Evolutionary conservation across 768 basidiomycete species (phyloP).

Genomic region (Hypholoma fasciculare): DNA sequence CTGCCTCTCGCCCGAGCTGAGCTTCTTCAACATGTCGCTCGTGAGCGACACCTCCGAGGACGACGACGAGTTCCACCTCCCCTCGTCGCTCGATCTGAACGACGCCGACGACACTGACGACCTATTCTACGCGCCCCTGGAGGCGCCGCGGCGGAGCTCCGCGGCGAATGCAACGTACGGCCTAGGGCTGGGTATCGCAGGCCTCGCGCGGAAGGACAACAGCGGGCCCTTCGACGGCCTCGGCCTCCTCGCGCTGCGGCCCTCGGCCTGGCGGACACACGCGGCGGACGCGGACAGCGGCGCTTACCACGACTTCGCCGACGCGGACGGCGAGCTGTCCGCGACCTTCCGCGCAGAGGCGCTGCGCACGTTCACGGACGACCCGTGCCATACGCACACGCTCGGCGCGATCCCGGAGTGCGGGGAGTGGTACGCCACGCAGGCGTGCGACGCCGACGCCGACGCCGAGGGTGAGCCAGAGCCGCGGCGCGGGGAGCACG

Average conservation of each 20-base stretch:
- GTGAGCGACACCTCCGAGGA: conserved; percentile 16
- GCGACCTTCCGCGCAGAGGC: conserved; percentile 21
- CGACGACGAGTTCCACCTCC: conserved; percentile 4
- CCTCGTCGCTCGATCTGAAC: conserved; percentile 3
- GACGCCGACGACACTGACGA: neutral
- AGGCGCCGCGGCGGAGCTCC: neutral
- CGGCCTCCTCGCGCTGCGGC: conserved; percentile 9
- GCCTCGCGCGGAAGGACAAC: conserved; percentile 15
- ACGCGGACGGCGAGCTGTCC: conserved; percentile 10
- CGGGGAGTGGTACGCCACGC: conserved; percentile 15
- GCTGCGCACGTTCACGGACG: conserved; percentile 18
- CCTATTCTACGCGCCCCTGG: neutral
- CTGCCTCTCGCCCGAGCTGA: neutral
- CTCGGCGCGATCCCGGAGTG: conserved; percentile 20
- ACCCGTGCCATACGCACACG: conserved; percentile 18
- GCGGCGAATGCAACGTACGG: neutral
- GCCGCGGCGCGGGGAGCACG: neutral
- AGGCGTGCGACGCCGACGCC: neutral
- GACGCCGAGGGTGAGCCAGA: neutral
- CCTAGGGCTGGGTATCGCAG: conserved; percentile 15
- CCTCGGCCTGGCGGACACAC: neutral
- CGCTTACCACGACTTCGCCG: neutral
- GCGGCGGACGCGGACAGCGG: neutral
- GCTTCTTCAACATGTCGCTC: conserved; percentile 15
- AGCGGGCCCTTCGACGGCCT: conserved; percentile 14